Percentiles rank a stretch among this genome's conserved stretches.
These are phyloP conservation scores for Biscogniauxia marginata DNA, from an alignment of 2,329 filamentous ascomycete species.

Conservation along the genomic window DNA sequence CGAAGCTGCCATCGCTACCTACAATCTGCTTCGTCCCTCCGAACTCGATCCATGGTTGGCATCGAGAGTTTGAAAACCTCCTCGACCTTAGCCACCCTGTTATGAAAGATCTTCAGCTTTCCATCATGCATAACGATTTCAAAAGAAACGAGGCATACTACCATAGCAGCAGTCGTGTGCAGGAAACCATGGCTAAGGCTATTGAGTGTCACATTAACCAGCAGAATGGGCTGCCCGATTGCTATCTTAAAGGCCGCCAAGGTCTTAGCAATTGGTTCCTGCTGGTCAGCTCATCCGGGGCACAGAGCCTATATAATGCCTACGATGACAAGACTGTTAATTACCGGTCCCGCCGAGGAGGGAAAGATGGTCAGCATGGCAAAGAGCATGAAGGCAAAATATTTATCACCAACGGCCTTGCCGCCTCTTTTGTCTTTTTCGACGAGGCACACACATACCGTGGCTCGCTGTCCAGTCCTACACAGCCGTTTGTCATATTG, in stretches of 20 bases:
- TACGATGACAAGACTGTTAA: not conserved
- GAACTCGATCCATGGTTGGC: no score
- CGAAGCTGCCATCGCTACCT: not conserved
- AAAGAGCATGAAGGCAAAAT: not conserved
- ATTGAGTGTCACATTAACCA: not conserved
- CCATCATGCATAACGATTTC: slow-evolving; percentile 2
- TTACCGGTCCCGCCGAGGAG: no score
- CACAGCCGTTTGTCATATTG: not conserved
- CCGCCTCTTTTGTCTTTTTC: slow-evolving; percentile 2
- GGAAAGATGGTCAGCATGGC: not conserved
- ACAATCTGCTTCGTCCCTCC: no score
- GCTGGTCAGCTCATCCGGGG: not conserved
- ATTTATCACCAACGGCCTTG: slow-evolving; percentile 3
- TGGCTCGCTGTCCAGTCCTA: slow-evolving; percentile 1
- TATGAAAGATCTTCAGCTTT: no score
- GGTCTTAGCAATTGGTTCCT: slow-evolving; percentile 2
- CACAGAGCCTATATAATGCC: no score
- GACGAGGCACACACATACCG: slow-evolving; percentile 2
- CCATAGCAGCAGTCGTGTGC: not conserved
- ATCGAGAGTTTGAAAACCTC: no score
- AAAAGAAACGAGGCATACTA: not conserved
- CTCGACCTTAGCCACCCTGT: no score
- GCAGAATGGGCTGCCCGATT: not conserved
- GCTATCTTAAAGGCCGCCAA: not conserved
- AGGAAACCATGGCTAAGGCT: not conserved